These are phyloP conservation scores for Trichosanthes truncata DNA, from an alignment of 306 rosid genomes.

Conservation along the genomic window DNA sequence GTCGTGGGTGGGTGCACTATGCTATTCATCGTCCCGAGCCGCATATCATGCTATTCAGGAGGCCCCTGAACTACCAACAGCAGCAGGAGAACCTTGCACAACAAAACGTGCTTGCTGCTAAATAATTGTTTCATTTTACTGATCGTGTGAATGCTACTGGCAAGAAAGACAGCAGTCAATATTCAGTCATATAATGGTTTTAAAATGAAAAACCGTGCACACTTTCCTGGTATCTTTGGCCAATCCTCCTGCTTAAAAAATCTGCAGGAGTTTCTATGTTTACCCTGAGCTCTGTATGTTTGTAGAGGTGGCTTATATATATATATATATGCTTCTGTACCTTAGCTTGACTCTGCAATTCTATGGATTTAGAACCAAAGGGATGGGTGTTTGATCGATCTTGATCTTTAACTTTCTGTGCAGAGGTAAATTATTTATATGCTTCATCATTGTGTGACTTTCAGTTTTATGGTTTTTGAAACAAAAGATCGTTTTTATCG, in stretches of 20 bases:
- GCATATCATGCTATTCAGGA: constrained; percentile 95
- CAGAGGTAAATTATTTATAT: background rate
- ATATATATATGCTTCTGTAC: background rate
- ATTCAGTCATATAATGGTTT: background rate
- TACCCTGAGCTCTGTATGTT: background rate
- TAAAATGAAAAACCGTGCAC: background rate
- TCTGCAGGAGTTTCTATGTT: background rate
- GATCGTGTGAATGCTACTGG: background rate
- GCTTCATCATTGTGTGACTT: background rate
- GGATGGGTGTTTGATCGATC: background rate
- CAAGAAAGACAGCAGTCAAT: background rate
- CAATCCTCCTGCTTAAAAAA: background rate
- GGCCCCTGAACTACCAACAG: constrained; percentile 83
- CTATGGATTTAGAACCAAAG: background rate
- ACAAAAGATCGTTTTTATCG: background rate
- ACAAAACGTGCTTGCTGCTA: constrained; percentile 46
- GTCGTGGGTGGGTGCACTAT: constrained; percentile 96
- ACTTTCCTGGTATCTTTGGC: background rate
- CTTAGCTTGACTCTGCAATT: background rate
- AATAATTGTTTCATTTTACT: constrained; percentile 18
- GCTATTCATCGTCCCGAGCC: constrained; percentile 96
- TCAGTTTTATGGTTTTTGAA: background rate
- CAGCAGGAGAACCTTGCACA: constrained; percentile 78
- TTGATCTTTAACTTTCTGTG: background rate
- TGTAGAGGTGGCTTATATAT: constrained; percentile 4